phyloP scores from a whole-genome alignment of 2,329 filamentous ascomycete genomes.

The Curvularia eragrostidis region DNA sequence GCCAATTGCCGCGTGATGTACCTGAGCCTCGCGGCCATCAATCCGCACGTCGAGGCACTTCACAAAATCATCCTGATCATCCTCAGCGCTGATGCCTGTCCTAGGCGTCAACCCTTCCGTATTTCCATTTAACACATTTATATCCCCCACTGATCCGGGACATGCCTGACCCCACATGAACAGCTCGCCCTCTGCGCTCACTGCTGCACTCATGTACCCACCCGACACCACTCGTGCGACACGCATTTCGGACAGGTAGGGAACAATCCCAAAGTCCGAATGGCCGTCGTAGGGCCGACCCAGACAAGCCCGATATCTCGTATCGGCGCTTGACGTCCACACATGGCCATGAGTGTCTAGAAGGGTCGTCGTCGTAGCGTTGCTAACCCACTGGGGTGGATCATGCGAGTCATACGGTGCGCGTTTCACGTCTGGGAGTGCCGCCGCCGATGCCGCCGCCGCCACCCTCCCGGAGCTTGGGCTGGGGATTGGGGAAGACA shows the following conservation, averaged over 20 bases:
- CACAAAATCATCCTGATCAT: conserved; percentile 39
- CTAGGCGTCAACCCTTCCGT: not conserved
- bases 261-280: conserved; percentile 22
- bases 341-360: not conserved
- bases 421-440: not conserved
- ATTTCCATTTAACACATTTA: conserved; percentile 23
- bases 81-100: conserved; percentile 12
- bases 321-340: not conserved
- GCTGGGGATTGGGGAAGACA: not conserved
- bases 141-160: conserved; percentile 28
- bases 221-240: conserved; percentile 37
- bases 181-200: conserved; percentile 41
- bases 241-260: conserved; percentile 36
- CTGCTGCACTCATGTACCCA: conserved; percentile 42
- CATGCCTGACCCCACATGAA: conserved; percentile 44
- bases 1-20: conserved; percentile 38
- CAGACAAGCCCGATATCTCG: conserved; percentile 1
- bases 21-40: conserved; percentile 24
- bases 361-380: not conserved
- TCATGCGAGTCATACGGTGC: not conserved
- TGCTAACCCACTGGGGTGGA: not conserved
- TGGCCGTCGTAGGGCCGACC: conserved; percentile 2
- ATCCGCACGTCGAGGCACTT: conserved; percentile 32
- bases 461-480: not conserved
- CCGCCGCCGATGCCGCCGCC: not conserved